A percentile compares a stretch with the other conserved stretches of the same genome.
phyloP scores from a whole-genome alignment of 805 yeast species.

The Saturnispora sekii region DNA sequence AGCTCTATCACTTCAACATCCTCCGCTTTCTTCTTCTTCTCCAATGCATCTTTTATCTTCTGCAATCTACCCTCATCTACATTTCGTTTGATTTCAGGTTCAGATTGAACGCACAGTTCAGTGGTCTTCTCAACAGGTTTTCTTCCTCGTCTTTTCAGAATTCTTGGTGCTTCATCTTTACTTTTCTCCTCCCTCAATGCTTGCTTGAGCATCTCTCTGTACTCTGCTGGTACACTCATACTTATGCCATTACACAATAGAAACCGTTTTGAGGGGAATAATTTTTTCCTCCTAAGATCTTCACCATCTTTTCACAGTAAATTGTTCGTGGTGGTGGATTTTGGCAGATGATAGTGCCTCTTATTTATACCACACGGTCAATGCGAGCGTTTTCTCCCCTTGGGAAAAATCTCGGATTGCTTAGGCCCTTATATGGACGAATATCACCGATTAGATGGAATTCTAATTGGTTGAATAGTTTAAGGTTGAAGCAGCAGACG shows the following conservation, averaged over 20 bases:
- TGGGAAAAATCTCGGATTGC: too few relatives aligned
- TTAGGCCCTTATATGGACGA: too few relatives aligned
- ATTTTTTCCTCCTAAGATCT: too few relatives aligned
- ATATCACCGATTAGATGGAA: too few relatives aligned
- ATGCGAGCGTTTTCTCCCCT: too few relatives aligned
- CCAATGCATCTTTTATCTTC: conserved; percentile 9
- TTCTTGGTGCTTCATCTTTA: not conserved
- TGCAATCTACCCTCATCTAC: not conserved
- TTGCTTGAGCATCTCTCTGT: conserved; percentile 5
- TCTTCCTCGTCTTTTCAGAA: not conserved
- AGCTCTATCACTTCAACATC: conserved; percentile 18
- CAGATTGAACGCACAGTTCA: not conserved
- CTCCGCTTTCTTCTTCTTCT: conserved; percentile 12
- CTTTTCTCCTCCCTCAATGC: conserved; percentile 6
- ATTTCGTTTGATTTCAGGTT: not conserved
- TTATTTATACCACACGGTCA: too few relatives aligned
- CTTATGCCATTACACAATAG: not conserved
- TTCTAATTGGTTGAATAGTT: conserved; percentile 8
- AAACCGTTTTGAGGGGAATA: not conserved
- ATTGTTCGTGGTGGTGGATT: too few relatives aligned
- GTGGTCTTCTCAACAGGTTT: not conserved
- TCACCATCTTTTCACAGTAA: too few relatives aligned
- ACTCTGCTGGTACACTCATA: conserved; percentile 5
- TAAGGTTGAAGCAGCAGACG: conserved; percentile 7
- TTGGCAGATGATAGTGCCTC: too few relatives aligned